A percentile compares a stretch with the other conserved stretches of the same genome.
phyloP scores from a whole-genome alignment of 805 yeast genomes.

The Lachancea sp. region DNA sequence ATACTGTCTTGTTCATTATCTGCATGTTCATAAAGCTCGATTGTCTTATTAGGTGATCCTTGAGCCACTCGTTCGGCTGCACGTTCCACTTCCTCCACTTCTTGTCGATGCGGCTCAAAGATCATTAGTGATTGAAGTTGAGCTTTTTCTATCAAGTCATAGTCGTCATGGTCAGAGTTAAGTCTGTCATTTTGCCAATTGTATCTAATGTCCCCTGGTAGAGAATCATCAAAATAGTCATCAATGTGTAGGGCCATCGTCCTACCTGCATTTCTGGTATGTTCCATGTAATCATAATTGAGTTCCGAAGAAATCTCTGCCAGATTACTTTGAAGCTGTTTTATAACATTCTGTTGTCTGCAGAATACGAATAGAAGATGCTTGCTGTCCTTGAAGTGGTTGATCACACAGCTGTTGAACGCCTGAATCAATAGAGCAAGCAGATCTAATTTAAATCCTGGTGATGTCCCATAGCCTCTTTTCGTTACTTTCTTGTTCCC shows the following conservation, averaged over 20 bases:
- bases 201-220: neutral
- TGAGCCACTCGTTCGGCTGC: conserved; percentile 6
- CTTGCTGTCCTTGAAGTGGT: conserved; percentile 46
- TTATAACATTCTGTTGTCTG: conserved; percentile 32
- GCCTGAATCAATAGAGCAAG: conserved; percentile 55
- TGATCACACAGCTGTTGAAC: conserved; percentile 45
- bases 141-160: neutral
- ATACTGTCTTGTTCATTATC: conserved; percentile 17
- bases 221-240: conserved; percentile 12
- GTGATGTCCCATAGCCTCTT: conserved; percentile 17
- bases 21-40: conserved; percentile 23
- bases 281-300: conserved; percentile 3
- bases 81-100: conserved; percentile 9
- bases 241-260: conserved; percentile 3
- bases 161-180: neutral
- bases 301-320: conserved; percentile 18
- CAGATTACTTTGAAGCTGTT: conserved; percentile 24
- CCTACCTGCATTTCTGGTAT: neutral
- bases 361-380: conserved; percentile 46
- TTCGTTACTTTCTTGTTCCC: conserved; percentile 4
- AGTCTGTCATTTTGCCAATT: neutral
- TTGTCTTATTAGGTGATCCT: conserved; percentile 12
- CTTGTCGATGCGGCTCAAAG: conserved; percentile 1
- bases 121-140: conserved; percentile 4
- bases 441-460: conserved; percentile 44